Conservation (phyloP, 768 basidiomycete species). For the Gloeophyllum trabeum region DNA sequence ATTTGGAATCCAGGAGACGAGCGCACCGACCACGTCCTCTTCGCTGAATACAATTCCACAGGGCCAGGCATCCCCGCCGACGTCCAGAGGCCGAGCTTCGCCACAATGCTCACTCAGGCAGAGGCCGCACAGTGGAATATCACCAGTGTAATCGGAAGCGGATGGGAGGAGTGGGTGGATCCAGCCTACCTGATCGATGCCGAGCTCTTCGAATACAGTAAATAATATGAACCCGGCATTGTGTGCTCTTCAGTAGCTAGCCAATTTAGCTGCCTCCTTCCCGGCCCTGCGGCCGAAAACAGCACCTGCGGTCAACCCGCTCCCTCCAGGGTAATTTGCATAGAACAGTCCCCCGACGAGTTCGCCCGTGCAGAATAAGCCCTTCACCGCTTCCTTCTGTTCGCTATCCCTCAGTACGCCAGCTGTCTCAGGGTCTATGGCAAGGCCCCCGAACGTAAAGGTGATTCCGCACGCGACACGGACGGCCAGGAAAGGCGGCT, state of each 20-base stretch:
- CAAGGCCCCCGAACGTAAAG: constrained; percentile 63
- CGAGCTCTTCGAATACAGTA: background rate
- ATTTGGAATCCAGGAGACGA: constrained; percentile 27
- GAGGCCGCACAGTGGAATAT: background rate
- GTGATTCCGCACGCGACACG: constrained; percentile 62
- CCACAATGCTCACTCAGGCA: background rate
- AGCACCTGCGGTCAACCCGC: constrained; percentile 52
- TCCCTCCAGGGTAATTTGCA: constrained; percentile 60
- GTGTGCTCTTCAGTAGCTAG: background rate
- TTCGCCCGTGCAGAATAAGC: constrained; percentile 58
- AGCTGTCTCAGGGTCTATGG: constrained; percentile 42
- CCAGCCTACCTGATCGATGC: background rate
- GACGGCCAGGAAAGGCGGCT: constrained; percentile 49
- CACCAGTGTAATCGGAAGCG: background rate
- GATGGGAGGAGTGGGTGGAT: background rate
- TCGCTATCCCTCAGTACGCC: constrained; percentile 33
- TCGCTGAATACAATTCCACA: constrained; percentile 15
- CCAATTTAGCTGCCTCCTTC: constrained; percentile 24
- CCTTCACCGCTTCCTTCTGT: constrained; percentile 24
- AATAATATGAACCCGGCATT: background rate
- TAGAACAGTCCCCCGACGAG: constrained; percentile 58
- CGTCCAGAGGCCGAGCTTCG: constrained; percentile 3
- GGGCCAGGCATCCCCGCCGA: constrained; percentile 4
- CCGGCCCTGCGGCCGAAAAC: constrained; percentile 57
- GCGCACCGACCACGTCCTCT: constrained; percentile 30